Conservation (phyloP, 2,329 filamentous ascomycete genomes). For the Xylaria sp. region DNA sequence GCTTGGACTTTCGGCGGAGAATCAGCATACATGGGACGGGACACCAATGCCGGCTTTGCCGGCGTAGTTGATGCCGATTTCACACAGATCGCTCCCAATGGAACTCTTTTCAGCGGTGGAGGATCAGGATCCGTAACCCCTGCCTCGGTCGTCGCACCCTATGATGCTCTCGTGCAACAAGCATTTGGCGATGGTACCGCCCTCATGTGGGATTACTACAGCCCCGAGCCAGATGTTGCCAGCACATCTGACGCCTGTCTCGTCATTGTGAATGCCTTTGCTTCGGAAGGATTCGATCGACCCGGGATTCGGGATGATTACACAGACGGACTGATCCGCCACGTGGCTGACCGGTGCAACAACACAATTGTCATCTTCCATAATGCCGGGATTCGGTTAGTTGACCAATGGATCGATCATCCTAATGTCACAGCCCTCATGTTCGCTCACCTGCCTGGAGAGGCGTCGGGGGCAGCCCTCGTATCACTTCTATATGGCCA, state of each 20-base stretch:
- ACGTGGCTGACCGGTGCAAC: conserved; percentile 68
- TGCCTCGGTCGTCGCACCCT: conserved; percentile 62
- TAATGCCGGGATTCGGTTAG: conserved; percentile 69
- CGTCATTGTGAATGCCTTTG: conserved; percentile 74
- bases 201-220: conserved; percentile 69
- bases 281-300: conserved; percentile 77
- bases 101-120: conserved; percentile 58
- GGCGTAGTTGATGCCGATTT: conserved; percentile 50
- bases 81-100: conserved; percentile 59
- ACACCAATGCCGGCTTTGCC: conserved; percentile 46
- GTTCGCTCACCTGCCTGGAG: conserved; percentile 72
- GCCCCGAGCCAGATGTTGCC: conserved; percentile 60
- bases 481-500: conserved; percentile 69
- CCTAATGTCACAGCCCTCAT: conserved; percentile 72
- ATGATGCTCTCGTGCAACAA: conserved; percentile 64
- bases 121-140: conserved; percentile 62
- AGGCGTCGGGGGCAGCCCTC: conserved; percentile 68
- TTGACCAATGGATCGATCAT: conserved; percentile 72
- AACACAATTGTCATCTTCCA: conserved; percentile 74
- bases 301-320: conserved; percentile 73
- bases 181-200: conserved; percentile 67
- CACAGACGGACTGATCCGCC: conserved; percentile 66
- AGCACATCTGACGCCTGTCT: conserved; percentile 71
- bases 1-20: conserved; percentile 57
- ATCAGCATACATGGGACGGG: conserved; percentile 51